A percentile compares a stretch with the other conserved stretches of the same genome.
These are phyloP conservation scores for Teratosphaeria pseudoeucalypti DNA, from an alignment of 2,329 filamentous ascomycete genomes.

Conservation along the genomic window DNA sequence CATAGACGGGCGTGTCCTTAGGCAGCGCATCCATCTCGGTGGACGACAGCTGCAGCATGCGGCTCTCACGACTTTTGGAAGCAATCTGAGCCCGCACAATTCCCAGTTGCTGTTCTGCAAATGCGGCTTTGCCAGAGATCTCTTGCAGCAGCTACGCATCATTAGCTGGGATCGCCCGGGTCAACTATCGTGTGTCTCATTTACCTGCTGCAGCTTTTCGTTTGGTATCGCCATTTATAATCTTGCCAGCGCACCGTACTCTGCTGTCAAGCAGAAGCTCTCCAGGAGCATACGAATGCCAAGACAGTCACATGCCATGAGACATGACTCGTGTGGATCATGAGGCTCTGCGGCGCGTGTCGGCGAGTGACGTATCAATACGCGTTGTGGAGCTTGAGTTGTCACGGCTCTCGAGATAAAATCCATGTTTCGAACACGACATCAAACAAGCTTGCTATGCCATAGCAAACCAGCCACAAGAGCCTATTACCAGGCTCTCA, in stretches of 20 bases:
- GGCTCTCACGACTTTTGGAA: conserved; percentile 76
- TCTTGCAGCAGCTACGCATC: conserved; percentile 69
- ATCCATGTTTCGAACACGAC: not conserved
- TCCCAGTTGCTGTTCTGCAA: conserved; percentile 84
- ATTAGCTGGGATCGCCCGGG: not conserved
- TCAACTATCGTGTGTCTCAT: not conserved
- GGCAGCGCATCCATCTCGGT: conserved; percentile 73
- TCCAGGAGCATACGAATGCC: not conserved
- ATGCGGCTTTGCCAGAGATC: conserved; percentile 80
- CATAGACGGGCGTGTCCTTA: conserved; percentile 69
- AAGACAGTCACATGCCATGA: not conserved
- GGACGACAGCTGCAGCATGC: conserved; percentile 76
- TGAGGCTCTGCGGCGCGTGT: not conserved
- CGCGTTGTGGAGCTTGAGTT: not conserved
- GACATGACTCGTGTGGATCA: not conserved
- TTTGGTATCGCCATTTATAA: conserved; percentile 77
- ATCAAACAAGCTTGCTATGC: not conserved
- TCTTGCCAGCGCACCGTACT: not conserved
- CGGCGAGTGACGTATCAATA: not conserved
- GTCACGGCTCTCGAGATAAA: not conserved
- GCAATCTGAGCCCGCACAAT: conserved; percentile 76
- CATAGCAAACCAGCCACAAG: not conserved
- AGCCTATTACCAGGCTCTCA: not conserved
- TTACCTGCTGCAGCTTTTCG: conserved; percentile 85
- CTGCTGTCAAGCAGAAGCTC: not conserved